These are phyloP conservation scores for Coccinonectria pachysandricola DNA, from an alignment of 2,329 filamentous ascomycete species.

Conservation along the genomic window DNA sequence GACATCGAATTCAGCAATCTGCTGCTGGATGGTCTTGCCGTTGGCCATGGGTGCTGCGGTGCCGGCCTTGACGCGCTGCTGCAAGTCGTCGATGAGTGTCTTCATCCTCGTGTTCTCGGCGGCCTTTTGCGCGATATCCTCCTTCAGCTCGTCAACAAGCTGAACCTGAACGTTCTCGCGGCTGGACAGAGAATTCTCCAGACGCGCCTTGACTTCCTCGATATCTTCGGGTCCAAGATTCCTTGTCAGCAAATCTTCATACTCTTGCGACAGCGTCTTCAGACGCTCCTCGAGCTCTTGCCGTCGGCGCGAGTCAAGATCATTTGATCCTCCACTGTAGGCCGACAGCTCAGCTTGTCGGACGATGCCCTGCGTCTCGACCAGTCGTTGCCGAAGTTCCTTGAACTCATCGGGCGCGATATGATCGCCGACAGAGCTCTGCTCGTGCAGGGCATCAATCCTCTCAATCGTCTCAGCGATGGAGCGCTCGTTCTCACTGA, in stretches of 20 bases:
- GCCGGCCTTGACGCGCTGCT: slow-evolving; percentile 59
- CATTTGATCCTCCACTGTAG: slow-evolving; percentile 56
- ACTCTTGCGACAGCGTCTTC: slow-evolving; percentile 65
- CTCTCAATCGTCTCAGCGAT: slow-evolving; percentile 78
- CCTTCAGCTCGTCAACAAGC: slow-evolving; percentile 66
- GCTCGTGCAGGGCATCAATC: slow-evolving; percentile 67
- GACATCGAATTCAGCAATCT: slow-evolving; percentile 95
- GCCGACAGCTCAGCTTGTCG: slow-evolving; percentile 84
- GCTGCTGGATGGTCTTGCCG: slow-evolving; percentile 90
- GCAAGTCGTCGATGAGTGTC: slow-evolving; percentile 68
- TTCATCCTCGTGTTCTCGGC: slow-evolving; percentile 77
- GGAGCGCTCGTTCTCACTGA: slow-evolving; percentile 83
- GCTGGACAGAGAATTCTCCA: slow-evolving; percentile 67
- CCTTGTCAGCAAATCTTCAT: slow-evolving; percentile 70
- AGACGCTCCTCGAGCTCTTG: slow-evolving; percentile 70
- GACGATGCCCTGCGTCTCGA: slow-evolving; percentile 87
- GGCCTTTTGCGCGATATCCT: slow-evolving; percentile 64
- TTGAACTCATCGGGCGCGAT: slow-evolving; percentile 74
- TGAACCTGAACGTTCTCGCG: slow-evolving; percentile 65
- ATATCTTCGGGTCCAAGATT: slow-evolving; percentile 71
- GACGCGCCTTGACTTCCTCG: slow-evolving; percentile 70
- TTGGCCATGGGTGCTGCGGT: slow-evolving; percentile 52
- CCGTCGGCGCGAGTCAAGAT: slow-evolving; percentile 57
- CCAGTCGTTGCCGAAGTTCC: slow-evolving; percentile 64
- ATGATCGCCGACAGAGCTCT: slow-evolving; percentile 65